A percentile compares a stretch with the other conserved stretches of the same genome.
Evolutionary conservation across 179 eudicot genomes (phyloP).

Genomic region (Patellifolia procumbens): DNA sequence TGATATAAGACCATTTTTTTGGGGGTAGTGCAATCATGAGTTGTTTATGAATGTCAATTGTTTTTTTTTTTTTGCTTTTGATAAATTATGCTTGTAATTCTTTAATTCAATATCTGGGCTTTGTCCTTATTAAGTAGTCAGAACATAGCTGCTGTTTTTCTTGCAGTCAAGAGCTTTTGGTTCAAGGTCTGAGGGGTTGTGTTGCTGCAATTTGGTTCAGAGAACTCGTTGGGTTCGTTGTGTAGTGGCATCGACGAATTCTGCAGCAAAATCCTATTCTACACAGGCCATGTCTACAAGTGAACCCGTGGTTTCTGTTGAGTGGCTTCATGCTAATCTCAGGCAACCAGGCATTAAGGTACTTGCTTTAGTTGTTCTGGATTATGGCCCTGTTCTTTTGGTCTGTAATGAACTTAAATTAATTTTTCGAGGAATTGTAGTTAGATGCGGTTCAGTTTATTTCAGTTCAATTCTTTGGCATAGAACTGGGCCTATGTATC

Average conservation of each 20-base stretch:
- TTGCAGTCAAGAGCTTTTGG: conserved; percentile 51
- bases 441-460: too few species aligned
- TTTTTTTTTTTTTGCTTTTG: too few species aligned
- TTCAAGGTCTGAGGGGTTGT: conserved; percentile 27
- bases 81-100: not conserved
- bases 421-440: too few species aligned
- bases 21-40: not conserved
- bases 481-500: too few species aligned
- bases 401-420: too few species aligned
- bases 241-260: conserved; percentile 36
- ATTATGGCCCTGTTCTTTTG: too few species aligned
- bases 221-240: conserved; percentile 39
- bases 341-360: conserved; percentile 79
- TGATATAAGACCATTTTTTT: not conserved
- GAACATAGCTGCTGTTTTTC: conserved; percentile 9
- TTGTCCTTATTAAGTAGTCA: not conserved
- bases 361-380: conserved; percentile 9
- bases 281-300: conserved; percentile 56
- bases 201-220: conserved; percentile 26
- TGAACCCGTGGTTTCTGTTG: conserved; percentile 93
- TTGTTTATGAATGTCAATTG: too few species aligned
- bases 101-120: not conserved
- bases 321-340: conserved; percentile 87
- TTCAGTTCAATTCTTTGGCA: too few species aligned
- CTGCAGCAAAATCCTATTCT: conserved; percentile 44